phyloP scores from a whole-genome alignment of 169 alveolate species.

The Eimeria tenella region DNA sequence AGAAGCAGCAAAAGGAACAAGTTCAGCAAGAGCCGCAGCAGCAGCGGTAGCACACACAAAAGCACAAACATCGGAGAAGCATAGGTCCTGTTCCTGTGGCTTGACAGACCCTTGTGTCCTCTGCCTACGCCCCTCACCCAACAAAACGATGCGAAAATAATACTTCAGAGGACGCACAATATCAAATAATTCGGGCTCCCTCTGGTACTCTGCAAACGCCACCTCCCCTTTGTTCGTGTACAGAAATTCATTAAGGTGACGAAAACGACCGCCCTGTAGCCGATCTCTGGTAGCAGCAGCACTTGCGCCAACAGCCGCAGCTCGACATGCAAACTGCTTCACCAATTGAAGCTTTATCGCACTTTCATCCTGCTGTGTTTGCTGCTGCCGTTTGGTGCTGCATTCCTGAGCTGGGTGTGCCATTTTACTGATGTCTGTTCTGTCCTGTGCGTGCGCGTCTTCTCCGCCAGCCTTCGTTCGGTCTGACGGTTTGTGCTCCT shows the following conservation, averaged over 20 bases:
- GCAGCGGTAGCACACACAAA: no score
- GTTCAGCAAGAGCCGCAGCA: not conserved
- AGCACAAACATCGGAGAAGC: no score
- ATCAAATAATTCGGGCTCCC: conserved; percentile 81
- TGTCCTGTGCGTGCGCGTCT: not conserved
- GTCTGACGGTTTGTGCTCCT: not conserved
- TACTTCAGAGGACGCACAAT: conserved; percentile 30
- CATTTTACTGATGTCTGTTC: not conserved
- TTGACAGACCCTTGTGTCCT: no score
- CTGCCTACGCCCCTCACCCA: no score
- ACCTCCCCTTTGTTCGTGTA: conserved; percentile 82
- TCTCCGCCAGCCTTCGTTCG: not conserved
- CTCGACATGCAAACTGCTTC: conserved; percentile 34
- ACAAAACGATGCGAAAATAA: no score
- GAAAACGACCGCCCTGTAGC: conserved; percentile 84
- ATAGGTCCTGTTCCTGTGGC: no score
- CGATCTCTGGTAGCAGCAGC: conserved; percentile 32
- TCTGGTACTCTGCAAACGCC: conserved; percentile 79
- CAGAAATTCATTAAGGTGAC: conserved; percentile 83
- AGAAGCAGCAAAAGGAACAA: not conserved
- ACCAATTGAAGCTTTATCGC: not conserved
- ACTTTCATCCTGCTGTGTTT: not conserved
- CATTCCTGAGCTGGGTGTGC: not conserved
- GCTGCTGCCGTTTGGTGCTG: conserved; percentile 21
- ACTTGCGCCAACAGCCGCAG: not conserved